Conservation (phyloP, 305 asterid genomes). For the Lippia alba region DNA sequence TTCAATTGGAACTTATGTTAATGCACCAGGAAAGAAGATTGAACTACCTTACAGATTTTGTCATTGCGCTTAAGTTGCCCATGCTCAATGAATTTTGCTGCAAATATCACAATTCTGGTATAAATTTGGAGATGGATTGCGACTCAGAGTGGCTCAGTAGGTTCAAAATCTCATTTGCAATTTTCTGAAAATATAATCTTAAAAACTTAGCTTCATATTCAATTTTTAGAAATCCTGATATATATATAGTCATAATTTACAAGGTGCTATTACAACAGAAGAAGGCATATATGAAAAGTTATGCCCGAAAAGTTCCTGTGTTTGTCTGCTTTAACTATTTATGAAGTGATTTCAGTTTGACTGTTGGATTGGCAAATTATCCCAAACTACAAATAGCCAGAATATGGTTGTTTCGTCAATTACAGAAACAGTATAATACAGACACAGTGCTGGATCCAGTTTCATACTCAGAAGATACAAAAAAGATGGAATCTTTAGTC, state of each 20-base stretch:
- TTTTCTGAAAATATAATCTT: neutral
- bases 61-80: constrained; percentile 34
- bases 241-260: neutral
- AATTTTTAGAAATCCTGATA: neutral
- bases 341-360: neutral
- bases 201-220: neutral
- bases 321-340: constrained; percentile 14
- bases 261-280: constrained; percentile 24
- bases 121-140: neutral
- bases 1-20: neutral
- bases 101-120: neutral
- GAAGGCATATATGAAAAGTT: constrained; percentile 25
- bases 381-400: neutral
- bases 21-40: constrained; percentile 4
- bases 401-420: neutral
- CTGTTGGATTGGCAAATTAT: neutral
- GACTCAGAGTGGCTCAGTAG: too few relatives aligned
- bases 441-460: constrained; percentile 15
- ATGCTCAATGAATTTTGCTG: constrained; percentile 7
- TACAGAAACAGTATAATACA: neutral
- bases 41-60: constrained; percentile 51
- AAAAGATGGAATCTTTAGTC: neutral
- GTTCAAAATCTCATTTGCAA: neutral
- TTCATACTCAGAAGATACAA: constrained; percentile 6
- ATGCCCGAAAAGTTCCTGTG: constrained; percentile 17